Percentiles rank a stretch among this genome's conserved stretches.
phyloP scores from a whole-genome alignment of 2,329 filamentous ascomycete species.

The Lachnellula cervina region DNA sequence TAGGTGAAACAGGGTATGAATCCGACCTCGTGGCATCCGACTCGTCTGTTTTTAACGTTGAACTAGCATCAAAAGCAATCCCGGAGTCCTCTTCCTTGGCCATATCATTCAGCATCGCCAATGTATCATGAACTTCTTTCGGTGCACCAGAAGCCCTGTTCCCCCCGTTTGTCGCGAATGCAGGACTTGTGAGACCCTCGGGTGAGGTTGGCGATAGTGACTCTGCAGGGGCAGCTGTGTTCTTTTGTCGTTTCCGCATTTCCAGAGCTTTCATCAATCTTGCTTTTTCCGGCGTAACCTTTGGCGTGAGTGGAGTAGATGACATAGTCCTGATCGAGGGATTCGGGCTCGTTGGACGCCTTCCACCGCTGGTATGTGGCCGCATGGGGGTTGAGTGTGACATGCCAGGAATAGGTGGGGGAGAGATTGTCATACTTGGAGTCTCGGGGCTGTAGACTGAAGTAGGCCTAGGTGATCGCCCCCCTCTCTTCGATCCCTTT shows the following conservation, averaged over 20 bases:
- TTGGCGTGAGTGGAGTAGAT: slow-evolving; percentile 30
- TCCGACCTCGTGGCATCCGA: slow-evolving; percentile 42
- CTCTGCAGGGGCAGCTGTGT: slow-evolving; percentile 17
- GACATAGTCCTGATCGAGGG: slow-evolving; percentile 19
- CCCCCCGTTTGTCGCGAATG: slow-evolving; percentile 1
- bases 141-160: slow-evolving; percentile 10
- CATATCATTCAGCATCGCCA: slow-evolving; percentile 28
- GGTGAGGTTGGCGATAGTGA: slow-evolving; percentile 2
- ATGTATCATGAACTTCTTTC: slow-evolving; percentile 23
- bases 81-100: slow-evolving; percentile 46
- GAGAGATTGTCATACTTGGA: slow-evolving; percentile 27
- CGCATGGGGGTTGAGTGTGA: slow-evolving; percentile 26
- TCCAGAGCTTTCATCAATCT: slow-evolving; percentile 93
- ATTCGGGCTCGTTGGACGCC: slow-evolving; percentile 31
- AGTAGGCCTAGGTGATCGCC: slow-evolving; percentile 34
- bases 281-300: slow-evolving; percentile 84
- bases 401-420: slow-evolving; percentile 23
- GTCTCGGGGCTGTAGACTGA: slow-evolving; percentile 31
- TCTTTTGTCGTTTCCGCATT: slow-evolving; percentile 75
- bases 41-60: slow-evolving; percentile 34
- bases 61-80: slow-evolving; percentile 45
- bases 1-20: slow-evolving; percentile 54
- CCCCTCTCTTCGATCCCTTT: slow-evolving; percentile 50
- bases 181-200: slow-evolving; percentile 5
- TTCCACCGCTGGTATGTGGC: slow-evolving; percentile 30